Percentiles rank a stretch among this genome's conserved stretches.
Evolutionary conservation across 352 stramenopile species (phyloP).

Genomic region (Phytophthora foliorum): DNA sequence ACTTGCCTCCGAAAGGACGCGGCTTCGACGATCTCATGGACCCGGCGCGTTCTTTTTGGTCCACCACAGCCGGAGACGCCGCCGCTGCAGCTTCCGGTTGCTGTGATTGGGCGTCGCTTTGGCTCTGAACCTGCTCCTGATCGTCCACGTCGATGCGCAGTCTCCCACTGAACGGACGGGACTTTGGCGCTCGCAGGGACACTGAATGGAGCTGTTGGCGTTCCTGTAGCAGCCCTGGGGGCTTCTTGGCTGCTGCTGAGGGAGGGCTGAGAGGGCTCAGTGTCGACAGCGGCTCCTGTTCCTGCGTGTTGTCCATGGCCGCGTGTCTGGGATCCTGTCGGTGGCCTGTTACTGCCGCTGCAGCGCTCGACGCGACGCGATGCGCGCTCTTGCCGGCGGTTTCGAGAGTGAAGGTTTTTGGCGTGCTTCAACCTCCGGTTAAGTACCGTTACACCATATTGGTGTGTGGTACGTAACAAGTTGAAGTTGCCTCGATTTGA

Average conservation of each 20-base stretch:
- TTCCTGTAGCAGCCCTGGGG: not conserved
- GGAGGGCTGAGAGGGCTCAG: too few relatives aligned
- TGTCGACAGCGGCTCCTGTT: not conserved
- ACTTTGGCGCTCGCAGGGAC: conserved; percentile 10
- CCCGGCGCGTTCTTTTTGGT: conserved; percentile 11
- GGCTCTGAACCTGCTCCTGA: conserved; percentile 8
- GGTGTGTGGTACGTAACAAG: conserved; percentile 25
- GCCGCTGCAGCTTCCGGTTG: conserved; percentile 4
- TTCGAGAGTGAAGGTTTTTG: conserved; percentile 33
- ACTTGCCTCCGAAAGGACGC: conserved; percentile 33
- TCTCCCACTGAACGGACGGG: conserved; percentile 12
- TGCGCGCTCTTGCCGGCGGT: conserved; percentile 16
- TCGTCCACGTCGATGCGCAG: conserved; percentile 11
- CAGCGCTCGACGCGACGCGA: conserved; percentile 2
- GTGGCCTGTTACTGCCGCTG: not conserved
- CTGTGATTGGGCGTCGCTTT: not conserved
- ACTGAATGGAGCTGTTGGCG: conserved; percentile 17
- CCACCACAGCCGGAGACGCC: not conserved
- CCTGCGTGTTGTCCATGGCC: conserved; percentile 7
- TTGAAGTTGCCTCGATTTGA: conserved; percentile 26
- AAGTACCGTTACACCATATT: too few relatives aligned
- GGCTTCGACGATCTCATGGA: conserved; percentile 15
- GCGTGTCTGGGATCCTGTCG: not conserved
- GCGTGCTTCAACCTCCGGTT: conserved; percentile 36
- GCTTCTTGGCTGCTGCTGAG: conserved; percentile 3